phyloP scores from a whole-genome alignment of 2,329 filamentous ascomycete genomes.

The Blastomyces parvus region DNA sequence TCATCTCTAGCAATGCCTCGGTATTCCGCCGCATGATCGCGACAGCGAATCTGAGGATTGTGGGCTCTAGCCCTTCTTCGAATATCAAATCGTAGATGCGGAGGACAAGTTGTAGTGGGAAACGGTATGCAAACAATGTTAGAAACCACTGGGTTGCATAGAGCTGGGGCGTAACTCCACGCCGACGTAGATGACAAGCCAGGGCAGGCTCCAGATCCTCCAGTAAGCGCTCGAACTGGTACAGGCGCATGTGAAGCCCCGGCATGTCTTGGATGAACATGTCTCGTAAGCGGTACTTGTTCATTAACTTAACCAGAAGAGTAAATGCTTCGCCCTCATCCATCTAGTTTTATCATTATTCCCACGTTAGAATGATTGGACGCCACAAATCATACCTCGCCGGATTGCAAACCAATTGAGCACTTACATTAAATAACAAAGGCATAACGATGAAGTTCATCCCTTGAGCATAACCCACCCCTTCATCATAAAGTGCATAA shows the following conservation, averaged over 20 bases:
- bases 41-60: constrained; percentile 88
- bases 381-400: background rate
- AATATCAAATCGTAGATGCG: constrained; percentile 94
- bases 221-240: constrained; percentile 87
- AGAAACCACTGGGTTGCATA: constrained; percentile 99
- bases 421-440: constrained; percentile 74
- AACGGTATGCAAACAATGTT: constrained; percentile 95
- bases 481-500: constrained; percentile 90
- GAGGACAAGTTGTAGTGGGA: constrained; percentile 89
- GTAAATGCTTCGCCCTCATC: constrained; percentile 95
- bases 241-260: constrained; percentile 82
- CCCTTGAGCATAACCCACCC: constrained; percentile 91
- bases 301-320: constrained; percentile 87
- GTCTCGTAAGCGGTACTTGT: constrained; percentile 85
- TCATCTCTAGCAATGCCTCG: constrained; percentile 65
- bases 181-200: constrained; percentile 84
- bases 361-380: background rate
- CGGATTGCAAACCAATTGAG: background rate
- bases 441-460: constrained; percentile 99
- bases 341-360: constrained; percentile 52
- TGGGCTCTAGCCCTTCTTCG: constrained; percentile 76
- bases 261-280: constrained; percentile 96
- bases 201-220: constrained; percentile 91
- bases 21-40: constrained; percentile 95
- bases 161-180: constrained; percentile 78